A percentile compares a stretch with the other conserved stretches of the same genome.
These are phyloP conservation scores for Termitomyces sp. DNA, from an alignment of 768 basidiomycete genomes.

Conservation along the genomic window DNA sequence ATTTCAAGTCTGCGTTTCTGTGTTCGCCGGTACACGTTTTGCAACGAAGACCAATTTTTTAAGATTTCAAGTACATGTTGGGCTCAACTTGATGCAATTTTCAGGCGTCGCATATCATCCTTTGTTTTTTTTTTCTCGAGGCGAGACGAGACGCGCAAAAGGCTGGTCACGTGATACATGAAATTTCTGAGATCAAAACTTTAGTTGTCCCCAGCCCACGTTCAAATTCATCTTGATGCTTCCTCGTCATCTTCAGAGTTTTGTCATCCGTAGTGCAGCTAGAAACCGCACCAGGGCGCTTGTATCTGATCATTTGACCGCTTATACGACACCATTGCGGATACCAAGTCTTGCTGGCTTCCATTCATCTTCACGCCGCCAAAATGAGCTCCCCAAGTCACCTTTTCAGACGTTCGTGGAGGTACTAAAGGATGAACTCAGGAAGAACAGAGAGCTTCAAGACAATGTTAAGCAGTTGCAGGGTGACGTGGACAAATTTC, in stretches of 20 bases:
- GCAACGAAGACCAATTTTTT: neutral
- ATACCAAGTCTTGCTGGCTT: constrained; percentile 37
- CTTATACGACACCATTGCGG: constrained; percentile 35
- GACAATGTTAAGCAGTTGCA: constrained; percentile 97
- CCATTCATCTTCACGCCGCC: constrained; percentile 60
- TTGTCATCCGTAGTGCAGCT: constrained; percentile 28
- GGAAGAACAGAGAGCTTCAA: constrained; percentile 91
- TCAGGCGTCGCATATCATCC: too few species aligned
- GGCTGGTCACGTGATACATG: constrained; percentile 11
- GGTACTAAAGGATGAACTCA: constrained; percentile 85
- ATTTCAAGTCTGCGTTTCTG: neutral
- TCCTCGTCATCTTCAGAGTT: constrained; percentile 39
- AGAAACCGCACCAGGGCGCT: constrained; percentile 23
- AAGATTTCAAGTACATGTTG: neutral
- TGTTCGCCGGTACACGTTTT: neutral
- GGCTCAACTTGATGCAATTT: neutral
- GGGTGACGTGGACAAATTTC: constrained; percentile 95
- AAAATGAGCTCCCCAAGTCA: constrained; percentile 73
- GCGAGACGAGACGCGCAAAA: neutral
- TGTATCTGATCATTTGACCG: constrained; percentile 15
- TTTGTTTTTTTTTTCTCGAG: neutral
- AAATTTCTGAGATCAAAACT: constrained; percentile 14
- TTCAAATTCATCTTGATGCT: constrained; percentile 25
- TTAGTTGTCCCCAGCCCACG: neutral
- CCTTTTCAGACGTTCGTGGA: constrained; percentile 97